Evolutionary conservation across 2,329 filamentous ascomycete species (phyloP).

Genomic region (Penicillium sp.): DNA sequence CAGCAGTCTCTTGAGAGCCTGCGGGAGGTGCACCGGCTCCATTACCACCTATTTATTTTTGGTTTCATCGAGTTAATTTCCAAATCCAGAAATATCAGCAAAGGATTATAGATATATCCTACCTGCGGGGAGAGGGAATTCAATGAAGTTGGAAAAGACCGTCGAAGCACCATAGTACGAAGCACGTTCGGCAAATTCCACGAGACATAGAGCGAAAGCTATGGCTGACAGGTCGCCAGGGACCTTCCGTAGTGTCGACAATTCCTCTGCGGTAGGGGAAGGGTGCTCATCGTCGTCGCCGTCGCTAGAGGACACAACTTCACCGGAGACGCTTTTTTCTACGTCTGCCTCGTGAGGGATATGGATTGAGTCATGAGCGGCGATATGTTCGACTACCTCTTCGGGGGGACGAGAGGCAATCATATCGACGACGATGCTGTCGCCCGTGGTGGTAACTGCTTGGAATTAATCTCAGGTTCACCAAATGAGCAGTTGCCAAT

Average conservation of each 20-base stretch:
- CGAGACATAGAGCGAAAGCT: conserved; percentile 54
- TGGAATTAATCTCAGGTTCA: not conserved
- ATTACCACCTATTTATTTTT: conserved; percentile 29
- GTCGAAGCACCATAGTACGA: conserved; percentile 55
- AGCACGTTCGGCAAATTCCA: conserved; percentile 58
- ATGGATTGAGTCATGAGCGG: conserved; percentile 7
- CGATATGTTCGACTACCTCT: conserved; percentile 13
- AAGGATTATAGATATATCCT: not conserved
- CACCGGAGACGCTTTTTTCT: not conserved
- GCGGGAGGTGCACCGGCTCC: conserved; percentile 34
- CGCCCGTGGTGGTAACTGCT: conserved; percentile 5
- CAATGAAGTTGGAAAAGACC: conserved; percentile 60
- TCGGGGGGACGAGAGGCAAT: conserved; percentile 10
- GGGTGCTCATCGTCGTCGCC: conserved; percentile 25
- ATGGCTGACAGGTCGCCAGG: conserved; percentile 54
- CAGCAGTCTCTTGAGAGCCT: conserved; percentile 46
- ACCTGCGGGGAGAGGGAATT: conserved; percentile 54
- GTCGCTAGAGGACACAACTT: not conserved
- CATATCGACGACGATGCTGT: conserved; percentile 11
- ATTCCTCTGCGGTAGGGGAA: conserved; percentile 47
- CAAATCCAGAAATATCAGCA: not conserved
- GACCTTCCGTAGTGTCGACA: conserved; percentile 45
- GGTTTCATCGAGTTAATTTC: not conserved
- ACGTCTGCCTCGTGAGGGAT: conserved; percentile 1
- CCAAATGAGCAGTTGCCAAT: not conserved